A percentile compares a stretch with the other conserved stretches of the same genome.
phyloP scores from a whole-genome alignment of 2,329 filamentous ascomycete species.

The Penicillium frequentans region DNA sequence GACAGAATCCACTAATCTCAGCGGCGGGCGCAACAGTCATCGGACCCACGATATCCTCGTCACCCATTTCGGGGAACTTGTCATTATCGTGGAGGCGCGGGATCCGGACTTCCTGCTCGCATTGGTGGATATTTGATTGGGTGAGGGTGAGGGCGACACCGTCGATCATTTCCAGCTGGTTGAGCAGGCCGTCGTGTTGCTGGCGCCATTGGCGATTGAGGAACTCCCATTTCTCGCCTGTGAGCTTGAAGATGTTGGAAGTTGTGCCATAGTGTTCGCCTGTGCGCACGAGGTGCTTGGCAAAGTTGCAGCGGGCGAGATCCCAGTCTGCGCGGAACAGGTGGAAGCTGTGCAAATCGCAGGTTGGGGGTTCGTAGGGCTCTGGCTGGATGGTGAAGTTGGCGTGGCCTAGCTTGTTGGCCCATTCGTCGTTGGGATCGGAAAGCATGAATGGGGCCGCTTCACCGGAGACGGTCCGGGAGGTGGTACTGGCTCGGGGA shows the following conservation, averaged over 20 bases:
- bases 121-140: slow-evolving; percentile 46
- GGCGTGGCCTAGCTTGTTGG: slow-evolving; percentile 80
- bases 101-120: slow-evolving; percentile 48
- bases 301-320: slow-evolving; percentile 78
- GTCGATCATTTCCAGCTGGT: slow-evolving; percentile 43
- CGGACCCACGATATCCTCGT: slow-evolving; percentile 90
- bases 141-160: slow-evolving; percentile 39
- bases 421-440: slow-evolving; percentile 73
- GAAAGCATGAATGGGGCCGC: slow-evolving; percentile 63
- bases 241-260: slow-evolving; percentile 82
- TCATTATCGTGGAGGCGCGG: slow-evolving; percentile 55
- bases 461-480: slow-evolving; percentile 46
- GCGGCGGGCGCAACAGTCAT: slow-evolving; percentile 61
- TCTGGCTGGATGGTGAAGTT: slow-evolving; percentile 86
- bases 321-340: slow-evolving; percentile 79
- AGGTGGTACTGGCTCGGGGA: slow-evolving; percentile 46
- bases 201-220: slow-evolving; percentile 73
- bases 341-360: slow-evolving; percentile 61
- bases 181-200: slow-evolving; percentile 66
- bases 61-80: slow-evolving; percentile 85
- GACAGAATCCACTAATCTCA: slow-evolving; percentile 45
- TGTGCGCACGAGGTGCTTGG: slow-evolving; percentile 82
- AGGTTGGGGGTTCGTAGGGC: slow-evolving; percentile 69
- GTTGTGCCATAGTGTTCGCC: slow-evolving; percentile 89
- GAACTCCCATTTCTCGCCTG: slow-evolving; percentile 83